Conservation (phyloP, 1,139 yeast species). For the Protomyces gravidus region DNA sequence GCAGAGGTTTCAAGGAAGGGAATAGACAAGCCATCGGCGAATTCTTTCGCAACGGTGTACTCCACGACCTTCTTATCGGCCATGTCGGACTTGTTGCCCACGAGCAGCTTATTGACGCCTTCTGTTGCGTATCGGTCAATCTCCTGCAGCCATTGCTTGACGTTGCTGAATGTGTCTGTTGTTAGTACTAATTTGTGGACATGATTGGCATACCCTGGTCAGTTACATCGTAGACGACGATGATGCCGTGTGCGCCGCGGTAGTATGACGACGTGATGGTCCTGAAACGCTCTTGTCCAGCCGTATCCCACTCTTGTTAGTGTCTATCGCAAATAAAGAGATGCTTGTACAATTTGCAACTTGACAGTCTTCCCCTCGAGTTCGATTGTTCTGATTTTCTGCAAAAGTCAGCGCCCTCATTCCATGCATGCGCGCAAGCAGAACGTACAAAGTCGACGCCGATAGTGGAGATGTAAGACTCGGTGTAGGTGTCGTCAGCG, state of each 20-base stretch:
- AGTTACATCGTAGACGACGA: slow-evolving; percentile 95
- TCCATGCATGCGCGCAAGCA: neutral
- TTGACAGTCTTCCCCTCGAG: slow-evolving; percentile 95
- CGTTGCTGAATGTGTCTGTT: slow-evolving; percentile 75
- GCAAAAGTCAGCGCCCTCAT: slow-evolving; percentile 1
- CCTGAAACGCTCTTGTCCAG: slow-evolving; percentile 97
- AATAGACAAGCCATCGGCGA: slow-evolving; percentile 92
- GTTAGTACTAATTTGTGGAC: neutral
- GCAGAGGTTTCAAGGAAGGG: slow-evolving; percentile 98
- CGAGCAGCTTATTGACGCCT: slow-evolving; percentile 91
- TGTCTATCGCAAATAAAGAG: neutral
- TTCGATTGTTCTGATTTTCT: slow-evolving; percentile 89
- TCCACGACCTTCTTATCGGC: slow-evolving; percentile 93
- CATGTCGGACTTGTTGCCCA: slow-evolving; percentile 95
- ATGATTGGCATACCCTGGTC: slow-evolving; percentile 58
- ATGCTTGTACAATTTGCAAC: slow-evolving; percentile 59
- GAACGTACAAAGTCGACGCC: slow-evolving; percentile 75
- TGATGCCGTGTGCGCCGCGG: slow-evolving; percentile 98
- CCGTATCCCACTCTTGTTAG: slow-evolving; percentile 75
- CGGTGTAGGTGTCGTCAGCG: slow-evolving; percentile 96
- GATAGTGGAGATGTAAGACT: slow-evolving; percentile 93
- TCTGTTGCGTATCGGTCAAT: slow-evolving; percentile 98
- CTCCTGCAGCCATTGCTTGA: slow-evolving; percentile 97
- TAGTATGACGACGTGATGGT: slow-evolving; percentile 96
- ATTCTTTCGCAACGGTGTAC: slow-evolving; percentile 93